phyloP scores from a whole-genome alignment of 140 eudicot species.

The Stevia rebaudiana region DNA sequence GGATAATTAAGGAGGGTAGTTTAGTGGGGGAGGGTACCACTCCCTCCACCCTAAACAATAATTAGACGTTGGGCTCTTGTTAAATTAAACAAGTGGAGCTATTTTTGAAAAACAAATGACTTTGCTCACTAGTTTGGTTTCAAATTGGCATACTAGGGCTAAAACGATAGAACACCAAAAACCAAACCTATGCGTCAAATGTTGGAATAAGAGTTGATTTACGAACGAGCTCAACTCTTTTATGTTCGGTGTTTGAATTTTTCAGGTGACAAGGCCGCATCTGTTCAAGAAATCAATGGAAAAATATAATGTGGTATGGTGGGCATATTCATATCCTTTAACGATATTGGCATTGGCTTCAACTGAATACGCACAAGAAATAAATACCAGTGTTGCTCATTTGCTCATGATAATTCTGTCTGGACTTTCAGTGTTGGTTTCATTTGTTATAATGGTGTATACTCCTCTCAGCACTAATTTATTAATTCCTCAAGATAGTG shows the following conservation, averaged over 20 bases:
- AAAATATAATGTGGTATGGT: constrained; percentile 70
- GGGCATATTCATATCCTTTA: constrained; percentile 72
- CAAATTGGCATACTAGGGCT: too few relatives aligned
- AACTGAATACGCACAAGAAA: constrained; percentile 55
- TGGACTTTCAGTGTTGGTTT: constrained; percentile 43
- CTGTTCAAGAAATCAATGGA: constrained; percentile 74
- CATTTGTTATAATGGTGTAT: constrained; percentile 39
- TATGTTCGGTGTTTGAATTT: neutral
- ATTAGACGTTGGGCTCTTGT: too few relatives aligned
- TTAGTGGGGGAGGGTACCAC: too few relatives aligned
- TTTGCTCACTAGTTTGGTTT: too few relatives aligned
- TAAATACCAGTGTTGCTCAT: constrained; percentile 38
- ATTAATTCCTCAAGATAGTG: constrained; percentile 21
- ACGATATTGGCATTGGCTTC: constrained; percentile 65
- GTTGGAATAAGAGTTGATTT: too few relatives aligned
- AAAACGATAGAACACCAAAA: too few relatives aligned
- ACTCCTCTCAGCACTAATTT: constrained; percentile 41
- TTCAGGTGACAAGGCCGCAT: constrained; percentile 54
- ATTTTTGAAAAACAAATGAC: too few relatives aligned
- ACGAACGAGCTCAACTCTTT: neutral
- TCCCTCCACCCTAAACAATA: too few relatives aligned
- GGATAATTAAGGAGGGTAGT: too few relatives aligned
- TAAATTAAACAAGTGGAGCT: too few relatives aligned
- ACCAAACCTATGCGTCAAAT: too few relatives aligned
- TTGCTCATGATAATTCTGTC: constrained; percentile 50